Percentiles rank a stretch among this genome's conserved stretches.
phyloP scores from a whole-genome alignment of 768 basidiomycete genomes.

The Suillus paluster region DNA sequence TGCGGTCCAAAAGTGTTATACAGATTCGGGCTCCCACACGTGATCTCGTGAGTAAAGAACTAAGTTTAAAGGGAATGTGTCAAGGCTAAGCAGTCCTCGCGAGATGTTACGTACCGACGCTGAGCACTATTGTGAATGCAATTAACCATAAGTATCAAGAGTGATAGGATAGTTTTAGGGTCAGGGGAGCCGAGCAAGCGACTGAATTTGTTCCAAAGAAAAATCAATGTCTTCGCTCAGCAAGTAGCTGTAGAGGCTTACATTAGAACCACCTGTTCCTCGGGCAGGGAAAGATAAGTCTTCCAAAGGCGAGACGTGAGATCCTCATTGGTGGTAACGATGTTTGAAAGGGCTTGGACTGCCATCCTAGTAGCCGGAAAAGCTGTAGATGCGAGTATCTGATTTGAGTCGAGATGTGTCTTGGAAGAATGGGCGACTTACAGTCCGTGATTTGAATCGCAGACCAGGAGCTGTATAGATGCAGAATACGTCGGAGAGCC shows the following conservation, averaged over 20 bases:
- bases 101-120: constrained; percentile 53
- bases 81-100: constrained; percentile 4
- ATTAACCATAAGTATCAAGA: constrained; percentile 74
- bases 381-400: constrained; percentile 44
- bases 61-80: constrained; percentile 10
- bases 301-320: constrained; percentile 66
- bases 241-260: constrained; percentile 41
- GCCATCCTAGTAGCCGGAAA: constrained; percentile 65
- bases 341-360: constrained; percentile 81
- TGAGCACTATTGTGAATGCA: constrained; percentile 61
- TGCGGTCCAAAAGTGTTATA: constrained; percentile 67
- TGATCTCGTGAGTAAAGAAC: constrained; percentile 51
- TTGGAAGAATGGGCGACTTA: constrained; percentile 34
- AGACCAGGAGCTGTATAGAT: constrained; percentile 78
- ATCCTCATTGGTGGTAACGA: constrained; percentile 73
- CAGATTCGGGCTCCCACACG: constrained; percentile 67
- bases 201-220: constrained; percentile 33
- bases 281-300: constrained; percentile 65
- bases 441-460: constrained; percentile 65
- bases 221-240: constrained; percentile 8
- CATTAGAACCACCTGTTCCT: constrained; percentile 78
- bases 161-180: constrained; percentile 58
- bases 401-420: neutral
- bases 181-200: constrained; percentile 71
- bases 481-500: constrained; percentile 65